A percentile compares a stretch with the other conserved stretches of the same genome.
phyloP scores from a whole-genome alignment of 2,329 filamentous ascomycete species.

The Fusarium sp. region DNA sequence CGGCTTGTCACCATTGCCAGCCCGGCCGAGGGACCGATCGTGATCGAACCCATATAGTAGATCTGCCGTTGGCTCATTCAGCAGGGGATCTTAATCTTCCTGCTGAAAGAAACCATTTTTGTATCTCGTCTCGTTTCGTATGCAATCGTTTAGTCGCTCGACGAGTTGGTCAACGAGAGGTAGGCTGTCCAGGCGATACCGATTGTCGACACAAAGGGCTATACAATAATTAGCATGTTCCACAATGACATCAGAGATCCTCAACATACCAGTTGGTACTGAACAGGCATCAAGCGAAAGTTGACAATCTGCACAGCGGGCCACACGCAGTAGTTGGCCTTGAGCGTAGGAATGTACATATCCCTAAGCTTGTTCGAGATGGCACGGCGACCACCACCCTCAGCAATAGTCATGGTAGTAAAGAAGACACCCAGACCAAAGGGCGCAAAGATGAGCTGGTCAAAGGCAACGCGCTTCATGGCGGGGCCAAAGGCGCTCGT shows the following conservation, averaged over 20 bases:
- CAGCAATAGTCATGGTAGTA: constrained; percentile 94
- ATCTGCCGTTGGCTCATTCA: background rate
- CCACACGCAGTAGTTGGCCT: constrained; percentile 97
- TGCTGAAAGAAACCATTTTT: background rate
- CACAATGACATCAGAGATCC: background rate
- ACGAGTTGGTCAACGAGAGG: constrained; percentile 90
- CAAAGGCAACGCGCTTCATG: constrained; percentile 90
- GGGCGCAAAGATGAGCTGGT: constrained; percentile 94
- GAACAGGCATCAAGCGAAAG: constrained; percentile 94
- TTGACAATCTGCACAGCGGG: constrained; percentile 97
- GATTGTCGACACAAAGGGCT: constrained; percentile 96
- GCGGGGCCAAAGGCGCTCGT: constrained; percentile 81
- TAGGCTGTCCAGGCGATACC: constrained; percentile 99
- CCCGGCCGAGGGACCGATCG: background rate
- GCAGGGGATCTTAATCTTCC: background rate
- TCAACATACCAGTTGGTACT: constrained; percentile 91
- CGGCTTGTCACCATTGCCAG: background rate
- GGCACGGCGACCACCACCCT: constrained; percentile 88
- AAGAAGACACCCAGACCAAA: constrained; percentile 92
- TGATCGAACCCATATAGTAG: background rate
- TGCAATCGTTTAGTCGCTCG: constrained; percentile 72
- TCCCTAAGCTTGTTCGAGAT: constrained; percentile 89
- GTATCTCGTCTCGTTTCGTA: background rate
- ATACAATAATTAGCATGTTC: constrained; percentile 19
- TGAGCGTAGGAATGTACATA: constrained; percentile 93